Evolutionary conservation across 768 basidiomycete species (phyloP).

Genomic region (Calocybe cyanea): DNA sequence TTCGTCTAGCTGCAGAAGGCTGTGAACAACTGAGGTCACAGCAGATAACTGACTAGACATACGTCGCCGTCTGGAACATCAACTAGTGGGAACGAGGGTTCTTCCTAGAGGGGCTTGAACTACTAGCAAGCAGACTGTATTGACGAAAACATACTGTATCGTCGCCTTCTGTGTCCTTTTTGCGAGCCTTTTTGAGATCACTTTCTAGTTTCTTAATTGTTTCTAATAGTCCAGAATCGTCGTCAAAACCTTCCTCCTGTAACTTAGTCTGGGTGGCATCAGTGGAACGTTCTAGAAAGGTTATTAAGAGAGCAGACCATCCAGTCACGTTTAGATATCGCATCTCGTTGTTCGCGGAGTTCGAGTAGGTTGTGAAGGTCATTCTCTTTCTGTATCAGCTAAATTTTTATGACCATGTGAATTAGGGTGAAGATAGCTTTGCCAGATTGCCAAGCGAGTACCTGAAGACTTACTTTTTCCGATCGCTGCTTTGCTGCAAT

Average conservation of each 20-base stretch:
- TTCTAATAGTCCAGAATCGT: constrained; percentile 75
- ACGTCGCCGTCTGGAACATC: constrained; percentile 89
- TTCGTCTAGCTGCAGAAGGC: constrained; percentile 64
- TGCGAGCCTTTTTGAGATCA: constrained; percentile 71
- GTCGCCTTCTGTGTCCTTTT: constrained; percentile 80
- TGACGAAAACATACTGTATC: constrained; percentile 39
- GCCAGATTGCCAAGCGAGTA: no score
- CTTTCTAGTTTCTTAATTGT: constrained; percentile 83
- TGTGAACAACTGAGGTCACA: background rate
- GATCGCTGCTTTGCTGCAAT: constrained; percentile 78
- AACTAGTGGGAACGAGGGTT: constrained; percentile 86
- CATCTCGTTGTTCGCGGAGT: constrained; percentile 58
- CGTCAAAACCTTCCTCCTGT: constrained; percentile 67
- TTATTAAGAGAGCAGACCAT: constrained; percentile 31
- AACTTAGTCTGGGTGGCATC: constrained; percentile 45
- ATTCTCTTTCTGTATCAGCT: constrained; percentile 75
- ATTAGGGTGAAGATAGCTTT: background rate
- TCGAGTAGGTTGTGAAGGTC: constrained; percentile 64
- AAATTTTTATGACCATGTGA: background rate
- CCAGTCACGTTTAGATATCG: constrained; percentile 75
- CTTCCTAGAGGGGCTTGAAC: constrained; percentile 46
- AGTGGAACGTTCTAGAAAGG: background rate
- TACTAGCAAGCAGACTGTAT: background rate
- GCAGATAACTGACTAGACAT: constrained; percentile 18
- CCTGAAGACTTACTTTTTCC: constrained; percentile 63